Conservation (phyloP, 208 protist species). For the Polymyxa betae region DNA sequence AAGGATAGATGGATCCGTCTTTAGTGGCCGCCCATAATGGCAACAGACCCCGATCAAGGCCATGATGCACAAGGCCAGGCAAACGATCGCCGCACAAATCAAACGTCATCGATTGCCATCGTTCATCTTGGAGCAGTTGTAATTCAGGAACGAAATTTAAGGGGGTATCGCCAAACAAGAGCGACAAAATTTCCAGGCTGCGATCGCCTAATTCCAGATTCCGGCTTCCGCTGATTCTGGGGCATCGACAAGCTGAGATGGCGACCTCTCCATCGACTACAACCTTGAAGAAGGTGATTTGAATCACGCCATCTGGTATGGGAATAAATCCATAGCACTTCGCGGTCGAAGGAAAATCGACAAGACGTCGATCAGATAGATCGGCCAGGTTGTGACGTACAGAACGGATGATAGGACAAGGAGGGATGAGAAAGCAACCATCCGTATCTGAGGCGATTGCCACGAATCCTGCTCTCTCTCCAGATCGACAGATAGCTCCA, state of each 20-base stretch:
- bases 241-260: too few species aligned
- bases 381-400: not conserved
- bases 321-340: not conserved
- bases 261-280: not conserved
- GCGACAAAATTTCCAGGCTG: not conserved
- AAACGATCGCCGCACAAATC: not conserved
- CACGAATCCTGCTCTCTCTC: too few species aligned
- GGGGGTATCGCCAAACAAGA: not conserved
- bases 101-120: not conserved
- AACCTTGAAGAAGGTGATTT: not conserved
- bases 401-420: not conserved
- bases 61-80: not conserved
- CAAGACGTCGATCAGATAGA: not conserved
- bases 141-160: not conserved
- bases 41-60: not conserved
- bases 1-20: not conserved
- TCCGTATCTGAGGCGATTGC: too few species aligned
- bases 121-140: not conserved
- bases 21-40: not conserved
- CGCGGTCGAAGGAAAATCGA: not conserved
- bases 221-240: not conserved
- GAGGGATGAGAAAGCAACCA: not conserved
- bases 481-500: too few species aligned
- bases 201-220: not conserved
- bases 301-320: not conserved